These are phyloP conservation scores for Flaveria linearis DNA, from an alignment of 129 eudicot genomes.

Conservation along the genomic window DNA sequence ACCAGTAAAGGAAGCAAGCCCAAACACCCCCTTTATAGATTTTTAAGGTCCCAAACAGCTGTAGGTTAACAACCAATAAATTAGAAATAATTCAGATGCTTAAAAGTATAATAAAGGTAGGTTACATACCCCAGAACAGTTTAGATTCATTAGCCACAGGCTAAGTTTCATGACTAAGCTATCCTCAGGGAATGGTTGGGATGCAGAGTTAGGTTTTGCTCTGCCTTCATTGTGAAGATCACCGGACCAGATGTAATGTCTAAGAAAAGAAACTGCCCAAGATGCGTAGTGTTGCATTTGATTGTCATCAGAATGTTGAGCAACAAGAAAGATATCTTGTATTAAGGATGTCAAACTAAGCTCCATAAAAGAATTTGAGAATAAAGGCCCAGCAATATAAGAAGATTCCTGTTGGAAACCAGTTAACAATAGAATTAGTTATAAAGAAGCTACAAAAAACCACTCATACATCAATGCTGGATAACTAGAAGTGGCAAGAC, in stretches of 20 bases:
- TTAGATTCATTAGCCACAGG: slow-evolving; percentile 70
- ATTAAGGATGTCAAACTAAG: slow-evolving; percentile 46
- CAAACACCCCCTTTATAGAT: background rate
- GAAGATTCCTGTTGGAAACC: slow-evolving; percentile 59
- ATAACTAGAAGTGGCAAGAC: slow-evolving; percentile 6
- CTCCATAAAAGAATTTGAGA: slow-evolving; percentile 64
- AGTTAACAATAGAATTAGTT: slow-evolving; percentile 23
- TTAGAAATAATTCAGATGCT: slow-evolving; percentile 9
- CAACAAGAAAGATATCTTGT: slow-evolving; percentile 88
- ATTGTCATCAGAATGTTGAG: slow-evolving; percentile 67
- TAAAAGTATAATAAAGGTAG: slow-evolving; percentile 4
- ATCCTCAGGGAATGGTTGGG: slow-evolving; percentile 67
- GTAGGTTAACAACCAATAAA: slow-evolving; percentile 2
- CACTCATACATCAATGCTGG: slow-evolving; percentile 7
- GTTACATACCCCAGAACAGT: slow-evolving; percentile 56
- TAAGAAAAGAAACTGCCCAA: slow-evolving; percentile 87
- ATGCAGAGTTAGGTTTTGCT: slow-evolving; percentile 40
- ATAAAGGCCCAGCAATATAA: slow-evolving; percentile 60
- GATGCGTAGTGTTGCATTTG: slow-evolving; percentile 80
- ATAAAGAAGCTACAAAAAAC: slow-evolving; percentile 17
- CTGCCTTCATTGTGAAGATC: slow-evolving; percentile 45
- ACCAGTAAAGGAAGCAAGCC: background rate
- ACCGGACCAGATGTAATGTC: slow-evolving; percentile 55
- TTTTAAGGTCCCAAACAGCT: slow-evolving; percentile 20
- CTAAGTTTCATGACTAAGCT: slow-evolving; percentile 69